Conservation (phyloP, 768 basidiomycete species). For the Mycena amicta region DNA sequence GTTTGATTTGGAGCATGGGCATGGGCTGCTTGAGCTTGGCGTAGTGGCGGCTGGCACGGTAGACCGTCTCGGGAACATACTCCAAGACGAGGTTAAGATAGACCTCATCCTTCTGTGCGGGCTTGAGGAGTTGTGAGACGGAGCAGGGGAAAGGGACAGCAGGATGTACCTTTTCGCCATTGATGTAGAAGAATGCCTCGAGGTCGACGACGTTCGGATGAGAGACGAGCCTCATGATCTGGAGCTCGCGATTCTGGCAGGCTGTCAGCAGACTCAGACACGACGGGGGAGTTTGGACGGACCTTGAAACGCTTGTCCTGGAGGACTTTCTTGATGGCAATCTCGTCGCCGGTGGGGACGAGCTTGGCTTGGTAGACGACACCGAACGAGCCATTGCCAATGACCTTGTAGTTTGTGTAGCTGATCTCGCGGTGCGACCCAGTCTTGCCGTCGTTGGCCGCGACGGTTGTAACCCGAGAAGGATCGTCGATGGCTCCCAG, state of each 20-base stretch:
- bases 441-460: slow-evolving; percentile 92
- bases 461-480: slow-evolving; percentile 92
- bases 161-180: slow-evolving; percentile 96
- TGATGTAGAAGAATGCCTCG: slow-evolving; percentile 98
- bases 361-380: slow-evolving; percentile 97
- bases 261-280: slow-evolving; percentile 16
- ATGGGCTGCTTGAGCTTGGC: slow-evolving; percentile 99
- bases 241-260: slow-evolving; percentile 92
- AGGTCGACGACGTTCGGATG: slow-evolving; percentile 99
- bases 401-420: slow-evolving; percentile 97
- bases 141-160: slow-evolving; percentile 5
- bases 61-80: slow-evolving; percentile 99
- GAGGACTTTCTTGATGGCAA: slow-evolving; percentile 99
- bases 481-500: slow-evolving; percentile 87
- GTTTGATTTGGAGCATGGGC: slow-evolving; percentile 99
- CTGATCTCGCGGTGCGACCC: slow-evolving; percentile 85
- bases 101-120: slow-evolving; percentile 92
- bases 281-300: slow-evolving; percentile 30
- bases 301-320: slow-evolving; percentile 99
- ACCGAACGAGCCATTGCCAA: slow-evolving; percentile 98
- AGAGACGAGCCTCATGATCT: slow-evolving; percentile 96
- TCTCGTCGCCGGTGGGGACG: slow-evolving; percentile 74
- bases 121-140: slow-evolving; percentile 15
- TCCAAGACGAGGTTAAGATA: slow-evolving; percentile 99
- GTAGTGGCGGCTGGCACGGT: slow-evolving; percentile 97